Conservation (phyloP, 1,139 yeast genomes). For the Candida anutae region DNA sequence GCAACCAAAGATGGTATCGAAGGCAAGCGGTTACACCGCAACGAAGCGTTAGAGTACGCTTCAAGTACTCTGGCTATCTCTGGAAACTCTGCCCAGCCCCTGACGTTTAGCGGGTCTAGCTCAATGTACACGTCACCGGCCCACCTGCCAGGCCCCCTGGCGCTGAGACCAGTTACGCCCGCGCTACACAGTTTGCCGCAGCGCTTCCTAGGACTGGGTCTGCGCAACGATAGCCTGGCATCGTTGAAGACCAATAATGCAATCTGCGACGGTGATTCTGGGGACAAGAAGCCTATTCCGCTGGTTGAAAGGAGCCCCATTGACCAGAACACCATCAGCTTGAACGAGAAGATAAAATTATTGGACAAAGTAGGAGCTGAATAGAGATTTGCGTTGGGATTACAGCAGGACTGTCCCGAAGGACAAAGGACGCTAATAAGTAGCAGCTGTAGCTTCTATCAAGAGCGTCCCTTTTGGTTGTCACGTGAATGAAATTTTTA, state of each 20-base stretch:
- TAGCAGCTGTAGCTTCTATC: too few species aligned
- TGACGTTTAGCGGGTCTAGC: too few species aligned
- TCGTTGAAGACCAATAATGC: slow-evolving; percentile 22
- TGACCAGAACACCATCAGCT: slow-evolving; percentile 12
- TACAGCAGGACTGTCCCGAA: too few species aligned
- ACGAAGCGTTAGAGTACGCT: slow-evolving; percentile 31
- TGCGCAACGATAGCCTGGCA: slow-evolving; percentile 1
- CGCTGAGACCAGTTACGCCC: background rate
- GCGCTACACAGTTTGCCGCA: too few species aligned
- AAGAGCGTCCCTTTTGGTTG: too few species aligned
- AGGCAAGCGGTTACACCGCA: slow-evolving; percentile 46
- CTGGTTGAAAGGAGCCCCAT: too few species aligned
- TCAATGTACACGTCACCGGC: background rate
- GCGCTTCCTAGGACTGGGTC: too few species aligned
- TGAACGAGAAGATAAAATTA: slow-evolving; percentile 24
- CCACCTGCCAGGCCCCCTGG: background rate
- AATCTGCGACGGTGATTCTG: slow-evolving; percentile 20
- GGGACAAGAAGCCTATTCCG: background rate
- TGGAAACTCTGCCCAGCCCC: too few species aligned
- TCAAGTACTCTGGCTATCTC: slow-evolving; percentile 25
- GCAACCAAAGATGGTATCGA: slow-evolving; percentile 71
- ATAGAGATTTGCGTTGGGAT: too few species aligned
- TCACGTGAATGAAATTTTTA: too few species aligned
- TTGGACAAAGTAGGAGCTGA: too few species aligned
- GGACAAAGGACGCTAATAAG: too few species aligned